These are phyloP conservation scores for Cystoderma amianthinum DNA, from an alignment of 768 basidiomycete species.

Conservation along the genomic window DNA sequence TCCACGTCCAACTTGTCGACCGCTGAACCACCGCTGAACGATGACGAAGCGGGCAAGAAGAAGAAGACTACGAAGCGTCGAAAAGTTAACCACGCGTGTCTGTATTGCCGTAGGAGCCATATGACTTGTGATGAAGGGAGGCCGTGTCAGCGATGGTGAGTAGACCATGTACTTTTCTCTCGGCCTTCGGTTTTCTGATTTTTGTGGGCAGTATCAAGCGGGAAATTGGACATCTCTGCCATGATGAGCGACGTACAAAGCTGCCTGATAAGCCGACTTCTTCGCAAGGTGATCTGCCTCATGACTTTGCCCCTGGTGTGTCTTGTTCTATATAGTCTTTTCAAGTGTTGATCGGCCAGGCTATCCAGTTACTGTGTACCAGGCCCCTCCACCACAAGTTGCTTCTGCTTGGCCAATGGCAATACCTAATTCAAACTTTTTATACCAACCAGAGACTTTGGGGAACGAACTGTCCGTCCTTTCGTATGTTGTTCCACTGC, in stretches of 20 bases:
- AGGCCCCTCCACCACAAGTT: conserved; percentile 22
- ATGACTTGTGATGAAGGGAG: conserved; percentile 89
- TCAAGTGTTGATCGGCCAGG: no score
- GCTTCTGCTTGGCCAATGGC: conserved; percentile 49
- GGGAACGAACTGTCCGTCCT: conserved; percentile 82
- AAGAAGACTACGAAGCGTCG: conserved; percentile 59
- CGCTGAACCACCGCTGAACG: conserved; percentile 5
- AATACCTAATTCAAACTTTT: conserved; percentile 42
- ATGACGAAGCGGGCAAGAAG: conserved; percentile 33
- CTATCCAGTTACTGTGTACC: conserved; percentile 30
- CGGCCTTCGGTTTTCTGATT: no score
- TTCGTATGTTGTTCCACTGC: conserved; percentile 41
- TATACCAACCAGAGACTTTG: conserved; percentile 67
- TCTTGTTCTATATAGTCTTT: no score
- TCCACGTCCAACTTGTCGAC: no score
- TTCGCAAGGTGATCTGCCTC: conserved; percentile 23
- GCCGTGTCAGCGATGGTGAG: conserved; percentile 91
- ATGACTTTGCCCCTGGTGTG: conserved; percentile 41
- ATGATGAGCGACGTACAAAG: conserved; percentile 73
- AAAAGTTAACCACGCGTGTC: conserved; percentile 89
- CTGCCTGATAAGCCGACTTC: conserved; percentile 34
- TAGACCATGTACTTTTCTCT: conserved; percentile 11
- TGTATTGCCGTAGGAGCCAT: conserved; percentile 90
- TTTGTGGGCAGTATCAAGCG: conserved; percentile 88
- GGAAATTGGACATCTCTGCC: conserved; percentile 92